These are phyloP conservation scores for Xylariaceae sp. DNA, from an alignment of 2,329 filamentous ascomycete species.

Conservation along the genomic window DNA sequence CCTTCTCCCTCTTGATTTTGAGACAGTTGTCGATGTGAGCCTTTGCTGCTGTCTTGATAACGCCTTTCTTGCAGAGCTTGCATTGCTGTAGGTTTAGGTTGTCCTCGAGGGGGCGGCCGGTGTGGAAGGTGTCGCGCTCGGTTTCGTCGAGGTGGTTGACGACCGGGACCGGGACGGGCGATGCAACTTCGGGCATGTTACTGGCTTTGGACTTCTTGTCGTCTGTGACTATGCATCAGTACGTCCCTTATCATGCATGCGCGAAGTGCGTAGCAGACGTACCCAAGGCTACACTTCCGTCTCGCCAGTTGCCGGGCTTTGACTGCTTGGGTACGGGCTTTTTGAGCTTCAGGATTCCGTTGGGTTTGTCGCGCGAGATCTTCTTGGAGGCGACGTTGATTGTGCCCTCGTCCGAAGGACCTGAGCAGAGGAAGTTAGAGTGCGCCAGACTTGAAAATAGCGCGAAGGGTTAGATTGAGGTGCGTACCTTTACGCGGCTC, in stretches of 20 bases:
- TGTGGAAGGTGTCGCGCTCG: conserved; percentile 74
- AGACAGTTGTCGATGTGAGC: conserved; percentile 81
- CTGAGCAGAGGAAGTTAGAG: conserved; percentile 15
- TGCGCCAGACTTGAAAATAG: conserved; percentile 14
- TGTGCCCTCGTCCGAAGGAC: conserved; percentile 52
- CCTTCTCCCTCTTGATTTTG: conserved; percentile 78
- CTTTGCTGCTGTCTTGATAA: conserved; percentile 70
- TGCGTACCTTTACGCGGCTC: conserved; percentile 27
- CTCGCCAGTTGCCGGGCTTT: conserved; percentile 69
- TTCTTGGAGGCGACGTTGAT: conserved; percentile 62
- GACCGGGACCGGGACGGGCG: conserved; percentile 49
- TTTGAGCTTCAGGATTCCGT: conserved; percentile 58
- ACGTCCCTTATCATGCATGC: neutral
- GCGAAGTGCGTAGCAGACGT: conserved; percentile 20
- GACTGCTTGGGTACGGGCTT: conserved; percentile 58
- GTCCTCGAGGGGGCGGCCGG: conserved; percentile 77
- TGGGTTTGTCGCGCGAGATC: conserved; percentile 39
- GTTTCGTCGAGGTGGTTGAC: conserved; percentile 70
- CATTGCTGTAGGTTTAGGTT: conserved; percentile 75
- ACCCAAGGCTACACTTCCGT: conserved; percentile 63
- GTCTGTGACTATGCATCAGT: conserved; percentile 32
- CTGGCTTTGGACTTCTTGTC: conserved; percentile 52
- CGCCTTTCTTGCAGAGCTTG: conserved; percentile 90
- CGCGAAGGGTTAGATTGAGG: conserved; percentile 1
- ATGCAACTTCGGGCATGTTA: conserved; percentile 37